These are phyloP conservation scores for Calonectria leucothoes DNA, from an alignment of 2,329 filamentous ascomycete genomes.

Conservation along the genomic window DNA sequence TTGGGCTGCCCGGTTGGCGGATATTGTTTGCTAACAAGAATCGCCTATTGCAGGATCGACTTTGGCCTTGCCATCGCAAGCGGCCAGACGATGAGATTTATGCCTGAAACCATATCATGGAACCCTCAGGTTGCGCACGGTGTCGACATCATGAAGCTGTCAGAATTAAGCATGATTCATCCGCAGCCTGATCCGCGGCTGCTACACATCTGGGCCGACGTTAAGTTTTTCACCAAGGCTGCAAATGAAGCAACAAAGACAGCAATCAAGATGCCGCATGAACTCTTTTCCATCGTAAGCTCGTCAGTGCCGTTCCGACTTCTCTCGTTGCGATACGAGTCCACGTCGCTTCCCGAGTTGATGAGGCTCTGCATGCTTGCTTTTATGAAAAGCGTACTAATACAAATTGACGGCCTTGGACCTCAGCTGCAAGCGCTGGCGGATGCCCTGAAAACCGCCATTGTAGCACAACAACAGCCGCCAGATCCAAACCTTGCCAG, in stretches of 20 bases:
- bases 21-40: not conserved
- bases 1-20: no score
- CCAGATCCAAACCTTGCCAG: not conserved
- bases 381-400: slow-evolving; percentile 33
- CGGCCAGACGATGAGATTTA: slow-evolving; percentile 14
- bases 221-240: slow-evolving; percentile 35
- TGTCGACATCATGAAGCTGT: not conserved
- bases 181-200: slow-evolving; percentile 30
- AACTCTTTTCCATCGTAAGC: slow-evolving; percentile 31
- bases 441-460: not conserved
- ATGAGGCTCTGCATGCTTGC: slow-evolving; percentile 39
- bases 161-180: slow-evolving; percentile 21
- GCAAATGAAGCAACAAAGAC: slow-evolving; percentile 36
- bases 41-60: slow-evolving; percentile 11
- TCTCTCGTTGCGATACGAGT: slow-evolving; percentile 28
- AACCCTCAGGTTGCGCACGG: slow-evolving; percentile 16
- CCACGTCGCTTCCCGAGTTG: slow-evolving; percentile 19
- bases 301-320: slow-evolving; percentile 39
- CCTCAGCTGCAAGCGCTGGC: slow-evolving; percentile 8
- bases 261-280: slow-evolving; percentile 27
- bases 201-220: slow-evolving; percentile 36
- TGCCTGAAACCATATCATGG: slow-evolving; percentile 23
- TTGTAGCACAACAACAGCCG: slow-evolving; percentile 13
- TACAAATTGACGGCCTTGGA: slow-evolving; percentile 25
- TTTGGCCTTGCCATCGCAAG: slow-evolving; percentile 25